Conservation (phyloP, 2,329 filamentous ascomycete species). For the Diaporthe ilicicola region DNA sequence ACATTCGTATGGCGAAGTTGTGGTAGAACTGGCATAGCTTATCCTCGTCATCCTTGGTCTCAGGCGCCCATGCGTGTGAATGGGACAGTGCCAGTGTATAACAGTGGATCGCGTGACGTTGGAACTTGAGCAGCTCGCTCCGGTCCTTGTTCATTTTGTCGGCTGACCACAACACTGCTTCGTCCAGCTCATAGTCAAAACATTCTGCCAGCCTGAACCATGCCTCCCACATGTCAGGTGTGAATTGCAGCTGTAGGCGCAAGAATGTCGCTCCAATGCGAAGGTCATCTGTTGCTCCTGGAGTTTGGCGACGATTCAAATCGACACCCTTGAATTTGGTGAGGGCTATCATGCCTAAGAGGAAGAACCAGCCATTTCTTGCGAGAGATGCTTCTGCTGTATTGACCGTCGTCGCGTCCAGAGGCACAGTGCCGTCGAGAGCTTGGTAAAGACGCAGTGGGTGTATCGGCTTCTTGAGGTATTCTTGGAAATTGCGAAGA, state of each 20-base stretch:
- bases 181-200: conserved; percentile 87
- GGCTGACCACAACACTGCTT: conserved; percentile 86
- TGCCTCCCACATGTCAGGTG: conserved; percentile 83
- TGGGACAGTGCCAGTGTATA: conserved; percentile 70
- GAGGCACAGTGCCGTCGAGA: conserved; percentile 78
- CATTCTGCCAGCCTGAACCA: conserved; percentile 91
- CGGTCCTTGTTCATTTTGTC: conserved; percentile 91
- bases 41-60: conserved; percentile 58
- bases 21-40: conserved; percentile 67
- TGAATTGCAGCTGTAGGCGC: conserved; percentile 83
- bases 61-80: conserved; percentile 58
- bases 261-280: conserved; percentile 84
- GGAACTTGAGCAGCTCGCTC: conserved; percentile 75
- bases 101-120: conserved; percentile 85
- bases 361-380: conserved; percentile 88
- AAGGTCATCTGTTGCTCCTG: conserved; percentile 83
- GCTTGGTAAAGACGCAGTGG: conserved; percentile 82
- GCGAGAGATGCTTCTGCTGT: conserved; percentile 76
- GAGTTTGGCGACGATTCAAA: conserved; percentile 77
- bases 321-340: conserved; percentile 80
- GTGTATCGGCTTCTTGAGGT: conserved; percentile 84
- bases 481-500: conserved; percentile 80
- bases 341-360: conserved; percentile 87
- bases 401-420: conserved; percentile 76
- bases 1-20: conserved; percentile 69